A percentile compares a stretch with the other conserved stretches of the same genome.
Conservation (phyloP, 768 basidiomycete species). For the Boletus vermiculosoides region DNA sequence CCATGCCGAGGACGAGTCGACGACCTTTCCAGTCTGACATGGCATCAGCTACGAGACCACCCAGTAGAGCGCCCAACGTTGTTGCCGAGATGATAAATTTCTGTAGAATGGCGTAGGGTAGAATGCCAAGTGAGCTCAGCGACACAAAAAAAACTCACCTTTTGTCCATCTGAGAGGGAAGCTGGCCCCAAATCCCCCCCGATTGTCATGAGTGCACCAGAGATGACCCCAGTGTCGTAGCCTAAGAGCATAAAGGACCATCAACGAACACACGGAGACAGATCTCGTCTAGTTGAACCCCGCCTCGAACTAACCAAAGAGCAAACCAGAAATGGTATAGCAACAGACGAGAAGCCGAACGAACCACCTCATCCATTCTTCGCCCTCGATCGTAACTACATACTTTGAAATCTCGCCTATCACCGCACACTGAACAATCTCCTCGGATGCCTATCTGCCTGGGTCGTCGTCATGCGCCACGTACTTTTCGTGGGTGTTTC, state of each 20-base stretch:
- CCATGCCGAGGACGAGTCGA: conserved; percentile 59
- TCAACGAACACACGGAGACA: conserved; percentile 1
- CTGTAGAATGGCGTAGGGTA: conserved; percentile 32
- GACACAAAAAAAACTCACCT: conserved; percentile 37
- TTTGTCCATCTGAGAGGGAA: conserved; percentile 58
- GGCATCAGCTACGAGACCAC: conserved; percentile 68
- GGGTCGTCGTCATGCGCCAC: not conserved
- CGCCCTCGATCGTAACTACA: conserved; percentile 60
- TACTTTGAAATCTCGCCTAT: conserved; percentile 57
- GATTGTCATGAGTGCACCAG: conserved; percentile 77
- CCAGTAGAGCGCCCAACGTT: conserved; percentile 73
- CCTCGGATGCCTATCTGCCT: conserved; percentile 11
- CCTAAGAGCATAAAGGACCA: conserved; percentile 38
- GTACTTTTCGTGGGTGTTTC: conserved; percentile 5
- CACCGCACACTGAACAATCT: conserved; percentile 13
- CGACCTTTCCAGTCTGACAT: conserved; percentile 72
- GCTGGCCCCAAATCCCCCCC: conserved; percentile 61
- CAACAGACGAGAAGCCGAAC: conserved; percentile 75
- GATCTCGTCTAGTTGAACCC: no score
- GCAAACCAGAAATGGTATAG: conserved; percentile 71
- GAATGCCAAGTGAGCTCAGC: not conserved
- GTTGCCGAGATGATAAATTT: conserved; percentile 82
- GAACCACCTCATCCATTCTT: conserved; percentile 67
- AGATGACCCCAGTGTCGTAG: conserved; percentile 80
- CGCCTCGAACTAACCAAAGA: conserved; percentile 56